phyloP scores from a whole-genome alignment of 371 early-diverging fungal species.

The Sporodiniella umbellata region DNA sequence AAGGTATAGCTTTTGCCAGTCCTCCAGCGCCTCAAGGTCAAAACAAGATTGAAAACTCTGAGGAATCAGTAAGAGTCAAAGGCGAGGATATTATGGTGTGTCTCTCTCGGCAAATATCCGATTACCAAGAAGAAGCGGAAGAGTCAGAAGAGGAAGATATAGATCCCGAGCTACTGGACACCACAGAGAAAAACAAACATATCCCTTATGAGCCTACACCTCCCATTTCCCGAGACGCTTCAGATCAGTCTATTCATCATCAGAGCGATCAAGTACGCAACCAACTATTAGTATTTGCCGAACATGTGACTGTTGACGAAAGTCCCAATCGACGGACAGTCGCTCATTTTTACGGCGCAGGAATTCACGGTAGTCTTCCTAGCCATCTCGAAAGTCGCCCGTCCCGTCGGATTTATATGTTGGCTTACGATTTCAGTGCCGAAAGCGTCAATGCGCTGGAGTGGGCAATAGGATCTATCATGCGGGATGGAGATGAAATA shows the following conservation, averaged over 20 bases:
- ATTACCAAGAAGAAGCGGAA: conserved; percentile 5
- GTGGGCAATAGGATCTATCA: conserved; percentile 56
- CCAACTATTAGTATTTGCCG: conserved; percentile 12
- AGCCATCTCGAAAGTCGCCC: conserved; percentile 5
- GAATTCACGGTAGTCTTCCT: conserved; percentile 18
- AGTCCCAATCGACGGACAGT: neutral
- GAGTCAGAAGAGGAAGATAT: neutral
- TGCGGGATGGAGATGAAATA: conserved; percentile 55
- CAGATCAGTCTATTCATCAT: neutral
- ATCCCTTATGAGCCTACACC: conserved; percentile 20
- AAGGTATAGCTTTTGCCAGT: no score
- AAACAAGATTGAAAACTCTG: conserved; percentile 13
- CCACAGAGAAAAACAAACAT: conserved; percentile 31
- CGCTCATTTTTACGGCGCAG: conserved; percentile 27
- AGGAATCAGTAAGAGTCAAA: neutral
- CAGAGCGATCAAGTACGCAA: neutral
- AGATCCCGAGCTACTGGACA: conserved; percentile 19
- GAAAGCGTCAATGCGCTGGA: conserved; percentile 43
- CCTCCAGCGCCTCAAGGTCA: neutral
- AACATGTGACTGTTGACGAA: conserved; percentile 10
- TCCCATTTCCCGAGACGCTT: neutral
- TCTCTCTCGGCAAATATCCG: conserved; percentile 11
- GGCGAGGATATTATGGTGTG: conserved; percentile 10
- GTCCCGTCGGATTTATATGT: conserved; percentile 29
- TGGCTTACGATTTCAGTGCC: conserved; percentile 42